Evolutionary conservation across 2,329 filamentous ascomycete genomes (phyloP), one percentile per base, ranked within the genome.

Genomic region (Penicillium sp.): DNA sequence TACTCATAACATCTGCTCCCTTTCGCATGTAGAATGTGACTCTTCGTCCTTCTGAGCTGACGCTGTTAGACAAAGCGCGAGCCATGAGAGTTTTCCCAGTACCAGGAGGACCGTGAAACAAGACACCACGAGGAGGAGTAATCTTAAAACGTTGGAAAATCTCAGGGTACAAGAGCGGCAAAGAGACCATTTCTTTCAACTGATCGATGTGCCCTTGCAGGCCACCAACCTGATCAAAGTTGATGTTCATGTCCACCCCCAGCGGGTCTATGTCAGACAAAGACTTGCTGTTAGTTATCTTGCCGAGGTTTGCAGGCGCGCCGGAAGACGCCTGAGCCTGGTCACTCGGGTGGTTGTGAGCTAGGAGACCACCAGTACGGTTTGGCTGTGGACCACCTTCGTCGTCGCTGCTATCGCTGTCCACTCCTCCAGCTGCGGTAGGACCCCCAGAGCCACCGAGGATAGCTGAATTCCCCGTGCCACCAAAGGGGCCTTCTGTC

Each of bases 1-100:
- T 99, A 71, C 91, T 96, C 54, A 99, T 76, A 13, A 91, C 91
- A 78, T 99, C 93, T 19, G 93, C 95, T 66, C 93, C 95, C 72
- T 99, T 99, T 53, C 93, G 87, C 93, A 99, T 99, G 72, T 97
- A 99, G 63, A 99, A 99, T 0, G 91, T 97, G 56, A 99, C 93
- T 68, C 97, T 97, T 58, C 87, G 86, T 18, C 92, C 92, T 41
- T 92, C 87, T 11, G 87, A 83, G 56, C 89, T 91, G 51, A 95
- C 87, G 53, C 88, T 95, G 48, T 93, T 95, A 41, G 95, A 91
- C 39, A 99, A 77, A 35, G 93, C 93, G 63, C 93, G 83, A 44
- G 95, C 93, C 53, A 99, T 81, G n/a, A 99, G 77, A 11, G 93
- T 99, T 75, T 96, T 99, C 79, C 93, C 93, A 13, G 93, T 99